These are phyloP conservation scores for Peziza echinospora DNA, from an alignment of 495 filamentous ascomycete species.

Conservation along the genomic window DNA sequence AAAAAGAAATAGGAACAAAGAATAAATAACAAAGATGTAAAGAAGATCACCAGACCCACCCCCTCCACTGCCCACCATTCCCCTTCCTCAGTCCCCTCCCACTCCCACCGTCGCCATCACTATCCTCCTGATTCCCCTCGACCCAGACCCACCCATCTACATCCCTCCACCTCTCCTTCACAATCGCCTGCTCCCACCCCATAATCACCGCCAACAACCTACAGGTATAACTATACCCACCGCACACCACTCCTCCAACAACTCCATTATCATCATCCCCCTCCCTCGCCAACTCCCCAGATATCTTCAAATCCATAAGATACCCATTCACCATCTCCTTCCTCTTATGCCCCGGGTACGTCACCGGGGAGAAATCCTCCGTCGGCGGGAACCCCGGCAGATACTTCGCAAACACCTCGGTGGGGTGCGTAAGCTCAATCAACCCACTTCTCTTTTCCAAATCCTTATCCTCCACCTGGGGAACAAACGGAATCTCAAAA, in stretches of 20 bases:
- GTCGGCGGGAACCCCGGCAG: too few relatives aligned
- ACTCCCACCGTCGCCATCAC: conserved; percentile 31
- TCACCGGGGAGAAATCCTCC: too few relatives aligned
- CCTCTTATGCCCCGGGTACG: conserved; percentile 2
- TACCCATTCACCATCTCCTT: conserved; percentile 3
- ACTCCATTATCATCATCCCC: conserved; percentile 45
- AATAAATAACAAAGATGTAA: too few relatives aligned
- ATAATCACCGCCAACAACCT: conserved; percentile 52
- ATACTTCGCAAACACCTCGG: neutral
- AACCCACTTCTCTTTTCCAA: too few relatives aligned
- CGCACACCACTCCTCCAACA: conserved; percentile 24
- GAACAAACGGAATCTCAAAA: neutral
- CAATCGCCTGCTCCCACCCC: conserved; percentile 49
- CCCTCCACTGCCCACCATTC: neutral
- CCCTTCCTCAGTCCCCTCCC: conserved; percentile 5
- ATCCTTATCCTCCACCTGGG: conserved; percentile 11
- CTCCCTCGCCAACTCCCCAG: conserved; percentile 11
- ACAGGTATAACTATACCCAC: conserved; percentile 35
- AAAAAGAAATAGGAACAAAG: too few relatives aligned
- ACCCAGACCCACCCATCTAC: conserved; percentile 27
- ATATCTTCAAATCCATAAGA: neutral
- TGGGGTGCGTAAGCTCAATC: too few relatives aligned
- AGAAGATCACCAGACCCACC: neutral
- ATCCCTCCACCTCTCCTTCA: conserved; percentile 38
- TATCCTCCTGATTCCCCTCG: conserved; percentile 26